Conservation (phyloP, 2,329 filamentous ascomycete species). For the Akanthomyces uredinophilus region DNA sequence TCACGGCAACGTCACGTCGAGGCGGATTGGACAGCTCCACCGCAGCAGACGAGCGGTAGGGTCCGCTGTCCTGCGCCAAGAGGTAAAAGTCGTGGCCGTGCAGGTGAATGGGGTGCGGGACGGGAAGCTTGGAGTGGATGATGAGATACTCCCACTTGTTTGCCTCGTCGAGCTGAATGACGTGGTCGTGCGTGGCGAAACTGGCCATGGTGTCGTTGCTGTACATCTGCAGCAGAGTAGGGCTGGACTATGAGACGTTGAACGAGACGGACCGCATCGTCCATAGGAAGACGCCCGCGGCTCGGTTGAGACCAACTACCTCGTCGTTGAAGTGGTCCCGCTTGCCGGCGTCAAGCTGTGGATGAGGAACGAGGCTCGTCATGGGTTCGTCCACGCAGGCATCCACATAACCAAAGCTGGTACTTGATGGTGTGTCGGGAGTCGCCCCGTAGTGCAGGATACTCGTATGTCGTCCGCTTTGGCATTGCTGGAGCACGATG, state of each 20-base stretch:
- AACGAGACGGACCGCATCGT: background rate
- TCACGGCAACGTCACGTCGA: slow-evolving; percentile 46
- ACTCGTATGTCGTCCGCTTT: slow-evolving; percentile 35
- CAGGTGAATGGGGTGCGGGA: slow-evolving; percentile 21
- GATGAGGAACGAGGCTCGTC: background rate
- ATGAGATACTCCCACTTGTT: slow-evolving; percentile 20
- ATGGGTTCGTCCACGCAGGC: background rate
- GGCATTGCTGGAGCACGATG: slow-evolving; percentile 35
- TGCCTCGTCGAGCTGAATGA: slow-evolving; percentile 4
- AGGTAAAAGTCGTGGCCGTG: slow-evolving; percentile 22
- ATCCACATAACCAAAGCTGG: background rate
- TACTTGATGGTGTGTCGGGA: background rate
- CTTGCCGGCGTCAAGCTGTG: background rate
- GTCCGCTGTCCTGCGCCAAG: slow-evolving; percentile 17
- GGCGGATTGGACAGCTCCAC: slow-evolving; percentile 36
- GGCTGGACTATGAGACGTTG: background rate
- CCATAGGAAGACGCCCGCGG: background rate
- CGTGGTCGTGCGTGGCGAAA: background rate
- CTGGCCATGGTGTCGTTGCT: background rate
- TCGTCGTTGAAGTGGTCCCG: background rate
- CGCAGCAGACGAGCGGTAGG: slow-evolving; percentile 1
- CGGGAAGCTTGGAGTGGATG: slow-evolving; percentile 13
- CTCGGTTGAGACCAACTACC: background rate
- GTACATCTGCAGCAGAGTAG: background rate
- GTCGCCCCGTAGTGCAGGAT: background rate